Conservation (phyloP, 768 basidiomycete genomes). For the Stropharia rugosoannulata region DNA sequence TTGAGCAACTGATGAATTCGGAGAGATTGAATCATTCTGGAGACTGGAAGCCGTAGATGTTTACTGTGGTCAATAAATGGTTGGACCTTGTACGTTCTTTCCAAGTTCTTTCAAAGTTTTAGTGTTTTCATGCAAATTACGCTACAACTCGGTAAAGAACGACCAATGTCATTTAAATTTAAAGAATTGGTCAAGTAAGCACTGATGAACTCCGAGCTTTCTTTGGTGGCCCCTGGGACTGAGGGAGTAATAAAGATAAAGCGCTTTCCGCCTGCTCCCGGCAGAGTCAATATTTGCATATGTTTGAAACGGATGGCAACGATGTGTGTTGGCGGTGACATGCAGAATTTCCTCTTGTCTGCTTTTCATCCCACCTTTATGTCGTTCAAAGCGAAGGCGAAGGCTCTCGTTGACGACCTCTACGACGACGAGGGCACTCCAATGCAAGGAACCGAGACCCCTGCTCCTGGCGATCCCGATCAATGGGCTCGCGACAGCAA, state of each 20-base stretch:
- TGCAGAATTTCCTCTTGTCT: slow-evolving; percentile 10
- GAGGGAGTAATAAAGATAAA: neutral
- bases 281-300: neutral
- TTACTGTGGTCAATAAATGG: no score
- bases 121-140: no score
- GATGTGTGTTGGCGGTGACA: slow-evolving; percentile 6
- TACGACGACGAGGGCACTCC: slow-evolving; percentile 12
- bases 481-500: slow-evolving; percentile 13
- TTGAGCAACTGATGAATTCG: no score
- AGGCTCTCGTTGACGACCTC: slow-evolving; percentile 8
- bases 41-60: no score
- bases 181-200: no score
- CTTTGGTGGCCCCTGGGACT: neutral
- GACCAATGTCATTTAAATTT: no score
- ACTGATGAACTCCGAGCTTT: no score
- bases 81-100: no score
- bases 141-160: no score
- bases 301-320: slow-evolving; percentile 1
- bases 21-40: no score
- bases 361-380: slow-evolving; percentile 2
- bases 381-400: slow-evolving; percentile 10
- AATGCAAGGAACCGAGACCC: slow-evolving; percentile 6
- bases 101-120: no score
- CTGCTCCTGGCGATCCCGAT: slow-evolving; percentile 4
- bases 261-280: no score